Conservation (phyloP, 2,329 filamentous ascomycete genomes). For the Colletotrichum tabaci region DNA sequence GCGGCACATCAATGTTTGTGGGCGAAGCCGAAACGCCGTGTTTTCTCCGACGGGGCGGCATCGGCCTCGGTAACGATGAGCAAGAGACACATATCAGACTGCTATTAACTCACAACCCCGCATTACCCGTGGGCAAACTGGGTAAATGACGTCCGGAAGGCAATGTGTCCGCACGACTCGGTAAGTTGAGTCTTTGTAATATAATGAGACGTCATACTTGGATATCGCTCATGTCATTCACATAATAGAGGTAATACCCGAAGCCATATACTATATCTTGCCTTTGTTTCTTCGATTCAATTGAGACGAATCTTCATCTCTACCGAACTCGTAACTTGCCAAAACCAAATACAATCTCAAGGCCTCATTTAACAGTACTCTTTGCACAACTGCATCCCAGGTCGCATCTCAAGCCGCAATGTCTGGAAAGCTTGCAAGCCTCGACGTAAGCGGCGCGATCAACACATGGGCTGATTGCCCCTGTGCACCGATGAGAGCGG, state of each 20-base stretch:
- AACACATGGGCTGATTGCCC: neutral
- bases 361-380: neutral
- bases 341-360: neutral
- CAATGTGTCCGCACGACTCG: conserved; percentile 12
- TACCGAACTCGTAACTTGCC: conserved; percentile 1
- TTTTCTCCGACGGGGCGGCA: conserved; percentile 35
- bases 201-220: conserved; percentile 6
- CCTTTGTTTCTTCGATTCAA: neutral
- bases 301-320: neutral
- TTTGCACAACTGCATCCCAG: neutral
- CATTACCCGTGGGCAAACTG: conserved; percentile 17
- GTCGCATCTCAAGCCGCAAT: neutral
- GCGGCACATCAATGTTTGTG: neutral
- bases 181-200: conserved; percentile 1
- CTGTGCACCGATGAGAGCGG: neutral
- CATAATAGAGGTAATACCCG: neutral
- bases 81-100: conserved; percentile 16
- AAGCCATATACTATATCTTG: neutral
- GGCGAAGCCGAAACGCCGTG: conserved; percentile 37
- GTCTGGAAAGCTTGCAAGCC: conserved; percentile 45
- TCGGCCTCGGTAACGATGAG: conserved; percentile 30
- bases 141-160: conserved; percentile 32
- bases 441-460: conserved; percentile 54
- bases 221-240: neutral
- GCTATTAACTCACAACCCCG: conserved; percentile 39